phyloP scores from a whole-genome alignment of 139 green algal genomes.

The Volvox africanus region DNA sequence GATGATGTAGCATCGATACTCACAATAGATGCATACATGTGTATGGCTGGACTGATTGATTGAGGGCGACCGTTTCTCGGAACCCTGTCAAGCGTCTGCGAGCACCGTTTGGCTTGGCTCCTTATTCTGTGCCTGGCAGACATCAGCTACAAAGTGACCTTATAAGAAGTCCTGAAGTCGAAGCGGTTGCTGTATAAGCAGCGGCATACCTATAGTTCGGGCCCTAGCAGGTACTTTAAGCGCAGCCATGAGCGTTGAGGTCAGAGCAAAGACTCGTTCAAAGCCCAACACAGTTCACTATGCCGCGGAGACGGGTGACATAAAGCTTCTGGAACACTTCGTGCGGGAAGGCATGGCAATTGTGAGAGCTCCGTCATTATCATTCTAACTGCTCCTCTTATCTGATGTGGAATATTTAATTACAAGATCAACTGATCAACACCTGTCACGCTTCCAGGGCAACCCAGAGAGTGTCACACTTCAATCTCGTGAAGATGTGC shows the following conservation, averaged over 20 bases:
- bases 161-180: too few relatives aligned
- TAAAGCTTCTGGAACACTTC: constrained; percentile 48
- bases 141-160: too few relatives aligned
- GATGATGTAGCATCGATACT: too few relatives aligned
- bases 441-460: not conserved
- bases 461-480: constrained; percentile 48
- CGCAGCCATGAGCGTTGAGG: constrained; percentile 32
- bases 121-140: not conserved
- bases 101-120: not conserved
- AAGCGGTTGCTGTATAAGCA: too few relatives aligned
- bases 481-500: constrained; percentile 50
- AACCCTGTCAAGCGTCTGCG: not conserved
- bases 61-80: not conserved
- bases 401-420: not conserved
- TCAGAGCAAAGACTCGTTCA: constrained; percentile 16
- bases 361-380: not conserved
- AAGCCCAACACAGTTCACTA: constrained; percentile 49
- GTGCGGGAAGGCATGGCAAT: constrained; percentile 38
- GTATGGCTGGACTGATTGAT: not conserved
- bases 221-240: not conserved
- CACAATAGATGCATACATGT: too few relatives aligned
- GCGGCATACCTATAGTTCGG: too few relatives aligned
- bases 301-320: constrained; percentile 40
- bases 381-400: not conserved
- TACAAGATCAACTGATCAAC: not conserved